These are phyloP conservation scores for Polysphondylium violaceum DNA, from an alignment of 78 protist genomes.

Conservation along the genomic window DNA sequence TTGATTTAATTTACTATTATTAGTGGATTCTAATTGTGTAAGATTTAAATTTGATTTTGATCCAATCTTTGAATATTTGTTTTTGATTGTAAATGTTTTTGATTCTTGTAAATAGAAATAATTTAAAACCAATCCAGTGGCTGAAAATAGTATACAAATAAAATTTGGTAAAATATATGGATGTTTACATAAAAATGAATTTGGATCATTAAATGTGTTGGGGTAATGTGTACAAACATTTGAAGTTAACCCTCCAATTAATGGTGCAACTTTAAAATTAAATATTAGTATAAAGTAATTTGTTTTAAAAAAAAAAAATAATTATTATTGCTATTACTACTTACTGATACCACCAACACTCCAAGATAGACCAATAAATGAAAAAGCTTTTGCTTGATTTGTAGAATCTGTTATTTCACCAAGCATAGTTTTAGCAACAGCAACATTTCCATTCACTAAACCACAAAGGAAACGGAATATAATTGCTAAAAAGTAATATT, in stretches of 20 bases:
- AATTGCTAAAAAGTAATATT: slow-evolving; percentile 15
- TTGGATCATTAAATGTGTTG: not conserved
- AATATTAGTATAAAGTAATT: not conserved
- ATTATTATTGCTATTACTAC: not conserved
- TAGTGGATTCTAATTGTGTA: too few relatives aligned
- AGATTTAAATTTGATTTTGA: not conserved
- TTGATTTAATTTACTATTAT: too few relatives aligned
- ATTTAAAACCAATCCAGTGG: slow-evolving; percentile 1
- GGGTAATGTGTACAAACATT: slow-evolving; percentile 53
- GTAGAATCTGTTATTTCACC: slow-evolving; percentile 73
- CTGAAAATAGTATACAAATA: slow-evolving; percentile 22
- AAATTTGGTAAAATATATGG: slow-evolving; percentile 74
- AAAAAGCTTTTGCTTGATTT: slow-evolving; percentile 44
- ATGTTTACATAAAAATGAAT: slow-evolving; percentile 12
- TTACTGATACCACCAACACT: slow-evolving; percentile 45
- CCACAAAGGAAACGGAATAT: slow-evolving; percentile 54
- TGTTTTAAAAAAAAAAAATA: not conserved
- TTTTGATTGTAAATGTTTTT: slow-evolving; percentile 26
- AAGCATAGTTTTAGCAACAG: slow-evolving; percentile 54
- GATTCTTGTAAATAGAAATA: slow-evolving; percentile 33
- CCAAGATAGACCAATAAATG: slow-evolving; percentile 57
- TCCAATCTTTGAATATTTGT: not conserved
- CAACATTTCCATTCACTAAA: slow-evolving; percentile 75
- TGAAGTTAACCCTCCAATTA: slow-evolving; percentile 66
- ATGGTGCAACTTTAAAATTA: slow-evolving; percentile 62